Evolutionary conservation across 2,329 filamentous ascomycete genomes (phyloP).

Genomic region (Talaromyces sp.): DNA sequence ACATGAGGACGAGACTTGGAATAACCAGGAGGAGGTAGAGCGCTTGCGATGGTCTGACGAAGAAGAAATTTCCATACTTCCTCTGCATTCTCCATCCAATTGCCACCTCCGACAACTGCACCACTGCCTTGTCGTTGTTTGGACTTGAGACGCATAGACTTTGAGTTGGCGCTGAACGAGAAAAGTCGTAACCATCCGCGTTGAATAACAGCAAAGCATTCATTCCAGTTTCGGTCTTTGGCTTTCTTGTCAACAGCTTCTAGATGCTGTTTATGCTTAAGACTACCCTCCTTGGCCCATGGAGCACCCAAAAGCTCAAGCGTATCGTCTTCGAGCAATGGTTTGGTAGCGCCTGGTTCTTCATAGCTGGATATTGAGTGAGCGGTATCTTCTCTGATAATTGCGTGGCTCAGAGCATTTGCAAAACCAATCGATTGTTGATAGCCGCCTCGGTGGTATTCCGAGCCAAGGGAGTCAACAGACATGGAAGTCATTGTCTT

Average conservation of each 20-base stretch:
- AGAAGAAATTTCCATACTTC: conserved; percentile 82
- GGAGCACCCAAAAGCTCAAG: conserved; percentile 90
- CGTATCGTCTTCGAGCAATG: conserved; percentile 85
- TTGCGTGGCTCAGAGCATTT: conserved; percentile 92
- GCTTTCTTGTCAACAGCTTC: conserved; percentile 87
- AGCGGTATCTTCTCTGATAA: conserved; percentile 74
- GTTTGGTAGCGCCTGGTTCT: conserved; percentile 57
- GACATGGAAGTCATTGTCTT: conserved; percentile 90
- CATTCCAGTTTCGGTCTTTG: conserved; percentile 90
- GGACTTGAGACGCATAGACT: conserved; percentile 65
- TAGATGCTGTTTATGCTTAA: conserved; percentile 94
- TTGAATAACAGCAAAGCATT: conserved; percentile 94
- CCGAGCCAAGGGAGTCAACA: conserved; percentile 81
- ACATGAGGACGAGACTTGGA: conserved; percentile 87
- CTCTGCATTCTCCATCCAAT: conserved; percentile 97
- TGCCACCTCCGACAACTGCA: conserved; percentile 83
- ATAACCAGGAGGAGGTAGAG: conserved; percentile 85
- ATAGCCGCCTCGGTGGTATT: conserved; percentile 66
- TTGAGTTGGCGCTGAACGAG: conserved; percentile 76
- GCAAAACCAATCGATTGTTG: conserved; percentile 97
- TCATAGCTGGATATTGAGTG: conserved; percentile 53
- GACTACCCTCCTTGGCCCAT: conserved; percentile 94
- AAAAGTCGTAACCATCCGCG: conserved; percentile 93
- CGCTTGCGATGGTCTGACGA: conserved; percentile 85
- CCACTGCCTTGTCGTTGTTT: conserved; percentile 55